Percentiles rank a stretch among this genome's conserved stretches.
phyloP scores from a whole-genome alignment of 768 basidiomycete genomes.

The Trametes cingulata region DNA sequence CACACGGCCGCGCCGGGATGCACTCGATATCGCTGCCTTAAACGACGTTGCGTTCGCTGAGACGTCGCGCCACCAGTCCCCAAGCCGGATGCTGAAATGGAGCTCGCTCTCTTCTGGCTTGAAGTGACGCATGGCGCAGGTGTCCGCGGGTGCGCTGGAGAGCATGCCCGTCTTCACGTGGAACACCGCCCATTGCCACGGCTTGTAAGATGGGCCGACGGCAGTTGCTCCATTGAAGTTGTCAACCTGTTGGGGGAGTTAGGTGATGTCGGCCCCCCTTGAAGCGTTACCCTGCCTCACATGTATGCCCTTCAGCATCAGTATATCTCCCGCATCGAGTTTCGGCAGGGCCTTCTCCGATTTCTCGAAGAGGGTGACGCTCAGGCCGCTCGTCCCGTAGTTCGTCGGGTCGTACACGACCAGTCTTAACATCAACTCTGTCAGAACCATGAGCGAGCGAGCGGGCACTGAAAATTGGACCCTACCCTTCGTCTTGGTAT shows the following conservation, averaged over 20 bases:
- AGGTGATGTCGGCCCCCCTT: neutral
- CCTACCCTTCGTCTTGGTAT: conserved; percentile 9
- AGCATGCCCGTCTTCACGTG: conserved; percentile 40
- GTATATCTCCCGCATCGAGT: conserved; percentile 47
- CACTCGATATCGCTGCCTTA: neutral
- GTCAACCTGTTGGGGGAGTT: conserved; percentile 32
- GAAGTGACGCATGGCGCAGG: conserved; percentile 10
- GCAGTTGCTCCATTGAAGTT: conserved; percentile 38
- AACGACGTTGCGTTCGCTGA: conserved; percentile 1
- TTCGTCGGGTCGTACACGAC: conserved; percentile 55
- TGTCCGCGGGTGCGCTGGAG: conserved; percentile 28
- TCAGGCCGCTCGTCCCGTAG: conserved; percentile 37
- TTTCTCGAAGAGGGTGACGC: conserved; percentile 53
- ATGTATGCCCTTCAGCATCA: conserved; percentile 21
- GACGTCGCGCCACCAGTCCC: conserved; percentile 32
- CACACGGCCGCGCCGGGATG: neutral
- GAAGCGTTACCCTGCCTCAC: conserved; percentile 2
- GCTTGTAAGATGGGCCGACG: conserved; percentile 45
- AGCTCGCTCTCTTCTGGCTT: conserved; percentile 23
- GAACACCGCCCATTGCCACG: conserved; percentile 58
- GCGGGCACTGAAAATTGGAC: neutral
- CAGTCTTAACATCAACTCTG: conserved; percentile 51
- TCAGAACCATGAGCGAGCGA: neutral
- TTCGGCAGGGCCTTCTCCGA: conserved; percentile 52
- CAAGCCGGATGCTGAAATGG: conserved; percentile 25